These are phyloP conservation scores for Wickerhamiella qilinensis DNA, from an alignment of 805 yeast species.

Conservation along the genomic window DNA sequence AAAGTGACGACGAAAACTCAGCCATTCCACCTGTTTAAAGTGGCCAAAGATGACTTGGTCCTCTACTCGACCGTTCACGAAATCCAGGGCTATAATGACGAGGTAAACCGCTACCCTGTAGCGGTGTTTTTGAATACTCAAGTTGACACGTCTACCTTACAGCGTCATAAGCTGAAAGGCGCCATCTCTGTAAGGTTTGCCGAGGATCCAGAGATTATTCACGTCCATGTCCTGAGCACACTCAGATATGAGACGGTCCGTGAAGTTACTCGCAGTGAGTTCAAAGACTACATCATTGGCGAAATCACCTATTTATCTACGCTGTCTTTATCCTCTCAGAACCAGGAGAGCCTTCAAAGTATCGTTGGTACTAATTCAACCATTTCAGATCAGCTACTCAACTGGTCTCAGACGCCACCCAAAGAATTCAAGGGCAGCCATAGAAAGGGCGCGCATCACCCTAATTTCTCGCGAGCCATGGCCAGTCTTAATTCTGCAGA, in stretches of 20 bases:
- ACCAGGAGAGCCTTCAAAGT: slow-evolving; percentile 17
- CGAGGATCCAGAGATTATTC: slow-evolving; percentile 18
- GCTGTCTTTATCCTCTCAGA: slow-evolving; percentile 23
- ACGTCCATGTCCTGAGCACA: slow-evolving; percentile 12
- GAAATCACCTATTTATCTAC: slow-evolving; percentile 26
- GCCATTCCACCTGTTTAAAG: slow-evolving; percentile 71
- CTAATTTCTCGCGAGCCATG: slow-evolving; percentile 3
- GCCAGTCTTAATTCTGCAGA: background rate
- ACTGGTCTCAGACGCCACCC: slow-evolving; percentile 16
- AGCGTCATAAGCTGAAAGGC: slow-evolving; percentile 26
- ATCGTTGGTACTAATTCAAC: slow-evolving; percentile 21
- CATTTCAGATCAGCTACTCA: slow-evolving; percentile 11
- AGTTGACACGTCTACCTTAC: slow-evolving; percentile 25
- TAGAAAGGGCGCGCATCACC: slow-evolving; percentile 3
- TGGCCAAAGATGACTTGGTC: slow-evolving; percentile 18
- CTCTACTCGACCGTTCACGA: slow-evolving; percentile 25
- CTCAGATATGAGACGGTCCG: slow-evolving; percentile 15
- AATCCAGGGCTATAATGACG: slow-evolving; percentile 19
- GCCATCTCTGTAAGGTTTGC: slow-evolving; percentile 33
- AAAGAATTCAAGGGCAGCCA: slow-evolving; percentile 1
- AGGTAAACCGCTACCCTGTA: slow-evolving; percentile 35
- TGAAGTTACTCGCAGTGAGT: slow-evolving; percentile 19
- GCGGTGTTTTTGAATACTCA: slow-evolving; percentile 49
- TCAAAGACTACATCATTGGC: slow-evolving; percentile 24
- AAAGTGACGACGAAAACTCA: slow-evolving; percentile 59